These are phyloP conservation scores for Terfezia claveryi DNA, from an alignment of 495 filamentous ascomycete species.

Conservation along the genomic window DNA sequence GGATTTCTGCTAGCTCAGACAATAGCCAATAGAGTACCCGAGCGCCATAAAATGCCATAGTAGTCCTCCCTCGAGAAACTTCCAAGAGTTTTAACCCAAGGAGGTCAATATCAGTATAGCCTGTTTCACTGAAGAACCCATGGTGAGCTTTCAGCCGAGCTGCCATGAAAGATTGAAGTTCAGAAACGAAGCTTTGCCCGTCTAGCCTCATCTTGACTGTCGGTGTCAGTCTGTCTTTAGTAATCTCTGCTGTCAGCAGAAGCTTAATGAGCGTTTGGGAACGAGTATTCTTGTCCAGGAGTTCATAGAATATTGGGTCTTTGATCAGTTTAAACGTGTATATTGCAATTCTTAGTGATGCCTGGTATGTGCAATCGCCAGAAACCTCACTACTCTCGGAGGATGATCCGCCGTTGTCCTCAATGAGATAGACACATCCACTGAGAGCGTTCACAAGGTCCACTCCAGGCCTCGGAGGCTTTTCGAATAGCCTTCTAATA, in stretches of 20 bases:
- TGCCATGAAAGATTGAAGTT: conserved; percentile 33
- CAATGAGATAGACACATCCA: conserved; percentile 45
- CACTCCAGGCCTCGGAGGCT: conserved; percentile 36
- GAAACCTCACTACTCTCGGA: conserved; percentile 9
- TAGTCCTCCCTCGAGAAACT: conserved; percentile 20
- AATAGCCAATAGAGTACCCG: conserved; percentile 21
- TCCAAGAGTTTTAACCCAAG: conserved; percentile 2
- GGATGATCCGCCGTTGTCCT: conserved; percentile 4
- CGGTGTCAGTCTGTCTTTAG: conserved; percentile 35
- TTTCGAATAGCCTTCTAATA: conserved; percentile 35
- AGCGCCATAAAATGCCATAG: conserved; percentile 27
- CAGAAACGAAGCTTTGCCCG: conserved; percentile 35
- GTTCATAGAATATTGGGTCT: neutral
- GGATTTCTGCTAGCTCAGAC: conserved; percentile 3
- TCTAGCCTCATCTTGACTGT: conserved; percentile 37
- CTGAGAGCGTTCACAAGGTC: conserved; percentile 50
- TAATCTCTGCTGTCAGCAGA: conserved; percentile 33
- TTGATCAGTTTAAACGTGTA: conserved; percentile 38
- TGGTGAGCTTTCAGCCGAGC: conserved; percentile 21
- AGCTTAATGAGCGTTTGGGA: conserved; percentile 20
- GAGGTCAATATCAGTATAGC: conserved; percentile 11
- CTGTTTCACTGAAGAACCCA: conserved; percentile 11
- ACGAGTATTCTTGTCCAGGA: conserved; percentile 7
- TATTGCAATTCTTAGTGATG: conserved; percentile 47
- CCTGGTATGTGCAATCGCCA: conserved; percentile 46